These are phyloP conservation scores for Phialophora expanda DNA, from an alignment of 2,329 filamentous ascomycete genomes.

Conservation along the genomic window DNA sequence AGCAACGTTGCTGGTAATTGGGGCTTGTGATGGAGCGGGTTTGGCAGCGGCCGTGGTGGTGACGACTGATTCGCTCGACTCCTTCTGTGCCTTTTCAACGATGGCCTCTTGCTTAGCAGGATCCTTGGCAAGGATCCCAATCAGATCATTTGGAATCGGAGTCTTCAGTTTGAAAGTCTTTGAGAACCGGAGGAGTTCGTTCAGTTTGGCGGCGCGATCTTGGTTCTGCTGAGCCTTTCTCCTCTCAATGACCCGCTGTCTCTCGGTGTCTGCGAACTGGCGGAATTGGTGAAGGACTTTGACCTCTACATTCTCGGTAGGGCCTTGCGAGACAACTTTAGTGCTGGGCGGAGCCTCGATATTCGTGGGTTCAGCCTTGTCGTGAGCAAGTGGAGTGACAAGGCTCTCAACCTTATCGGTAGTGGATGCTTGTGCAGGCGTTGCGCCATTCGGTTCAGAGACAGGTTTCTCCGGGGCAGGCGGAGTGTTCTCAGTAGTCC, in stretches of 20 bases:
- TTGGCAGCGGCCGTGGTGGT: slow-evolving; percentile 30
- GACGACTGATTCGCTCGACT: slow-evolving; percentile 65
- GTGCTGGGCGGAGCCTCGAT: slow-evolving; percentile 42
- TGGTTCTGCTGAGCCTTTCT: slow-evolving; percentile 61
- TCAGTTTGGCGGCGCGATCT: slow-evolving; percentile 91
- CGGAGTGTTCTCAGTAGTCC: slow-evolving; percentile 5
- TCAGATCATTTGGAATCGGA: slow-evolving; percentile 86
- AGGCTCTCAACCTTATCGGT: slow-evolving; percentile 22
- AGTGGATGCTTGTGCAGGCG: slow-evolving; percentile 5
- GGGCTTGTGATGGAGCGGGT: slow-evolving; percentile 40
- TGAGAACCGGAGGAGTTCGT: slow-evolving; percentile 94
- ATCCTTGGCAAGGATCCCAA: slow-evolving; percentile 95
- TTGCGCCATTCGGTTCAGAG: slow-evolving; percentile 12
- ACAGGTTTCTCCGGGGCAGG: slow-evolving; percentile 17
- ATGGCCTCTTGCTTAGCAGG: slow-evolving; percentile 93
- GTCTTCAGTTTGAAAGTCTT: slow-evolving; percentile 92
- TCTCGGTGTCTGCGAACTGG: slow-evolving; percentile 67
- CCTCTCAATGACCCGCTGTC: slow-evolving; percentile 63
- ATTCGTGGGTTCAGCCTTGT: slow-evolving; percentile 51
- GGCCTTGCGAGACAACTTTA: slow-evolving; percentile 55
- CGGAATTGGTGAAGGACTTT: slow-evolving; percentile 68
- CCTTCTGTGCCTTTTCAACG: slow-evolving; percentile 80
- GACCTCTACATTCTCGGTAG: slow-evolving; percentile 64
- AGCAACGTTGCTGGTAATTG: slow-evolving; percentile 59
- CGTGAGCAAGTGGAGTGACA: slow-evolving; percentile 42